A percentile compares a stretch with the other conserved stretches of the same genome.
These are phyloP conservation scores for Prunus davidiana DNA, from an alignment of 306 rosid genomes.

Conservation along the genomic window DNA sequence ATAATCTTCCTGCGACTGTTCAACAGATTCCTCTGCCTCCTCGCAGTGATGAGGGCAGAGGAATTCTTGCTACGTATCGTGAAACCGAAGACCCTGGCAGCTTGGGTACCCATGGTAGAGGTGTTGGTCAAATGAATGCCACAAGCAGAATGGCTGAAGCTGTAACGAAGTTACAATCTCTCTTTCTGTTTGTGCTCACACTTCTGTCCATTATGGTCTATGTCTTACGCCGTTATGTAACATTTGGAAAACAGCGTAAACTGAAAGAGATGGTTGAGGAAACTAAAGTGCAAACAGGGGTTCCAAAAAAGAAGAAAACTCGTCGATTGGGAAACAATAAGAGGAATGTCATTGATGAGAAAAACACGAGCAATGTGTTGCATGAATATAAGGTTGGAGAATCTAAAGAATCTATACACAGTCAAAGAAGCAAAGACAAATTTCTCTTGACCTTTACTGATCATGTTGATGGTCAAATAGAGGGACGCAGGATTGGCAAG, in stretches of 20 bases:
- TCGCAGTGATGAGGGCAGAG: not conserved
- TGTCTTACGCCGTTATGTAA: not conserved
- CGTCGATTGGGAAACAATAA: constrained; percentile 38
- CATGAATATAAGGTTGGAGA: constrained; percentile 18
- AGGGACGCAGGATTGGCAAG: constrained; percentile 62
- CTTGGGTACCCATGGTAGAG: not conserved
- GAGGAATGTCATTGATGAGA: constrained; percentile 23
- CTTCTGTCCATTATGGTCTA: constrained; percentile 16
- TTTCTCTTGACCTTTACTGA: constrained; percentile 3
- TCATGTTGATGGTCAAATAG: constrained; percentile 26
- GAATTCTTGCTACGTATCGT: constrained; percentile 16
- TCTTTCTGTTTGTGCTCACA: constrained; percentile 3
- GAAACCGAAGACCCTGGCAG: not conserved
- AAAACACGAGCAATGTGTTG: constrained; percentile 14
- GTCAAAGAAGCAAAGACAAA: constrained; percentile 20
- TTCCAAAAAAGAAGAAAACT: constrained; percentile 41
- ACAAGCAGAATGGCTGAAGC: not conserved
- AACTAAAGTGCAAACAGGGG: constrained; percentile 16
- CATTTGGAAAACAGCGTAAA: not conserved
- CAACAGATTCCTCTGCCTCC: not conserved
- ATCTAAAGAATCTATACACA: not conserved
- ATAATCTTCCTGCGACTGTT: not conserved
- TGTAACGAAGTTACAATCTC: constrained; percentile 1
- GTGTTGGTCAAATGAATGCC: not conserved
- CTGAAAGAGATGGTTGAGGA: constrained; percentile 12